Percentiles rank a stretch among this genome's conserved stretches.
Conservation (phyloP, 2,329 filamentous ascomycete genomes). For the Teratosphaeria viscida region DNA sequence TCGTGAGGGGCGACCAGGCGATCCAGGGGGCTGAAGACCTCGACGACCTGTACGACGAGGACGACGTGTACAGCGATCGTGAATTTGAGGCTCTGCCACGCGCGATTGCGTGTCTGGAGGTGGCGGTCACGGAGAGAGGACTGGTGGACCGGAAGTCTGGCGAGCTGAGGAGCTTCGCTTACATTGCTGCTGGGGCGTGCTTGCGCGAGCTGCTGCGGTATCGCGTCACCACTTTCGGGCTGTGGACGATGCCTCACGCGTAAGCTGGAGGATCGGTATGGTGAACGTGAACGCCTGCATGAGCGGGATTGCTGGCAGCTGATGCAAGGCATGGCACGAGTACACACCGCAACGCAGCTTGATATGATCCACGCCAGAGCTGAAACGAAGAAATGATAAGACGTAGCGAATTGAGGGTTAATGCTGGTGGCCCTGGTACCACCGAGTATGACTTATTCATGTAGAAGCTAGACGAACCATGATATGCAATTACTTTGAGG, state of each 20-base stretch:
- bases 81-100: slow-evolving; percentile 36
- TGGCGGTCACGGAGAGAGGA: slow-evolving; percentile 29
- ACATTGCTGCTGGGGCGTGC: slow-evolving; percentile 41
- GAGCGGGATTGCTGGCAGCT: background rate
- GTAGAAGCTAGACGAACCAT: background rate
- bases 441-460: background rate
- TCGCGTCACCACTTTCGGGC: slow-evolving; percentile 5
- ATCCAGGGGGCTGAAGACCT: slow-evolving; percentile 13
- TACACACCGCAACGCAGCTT: background rate
- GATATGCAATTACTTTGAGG: background rate
- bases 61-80: slow-evolving; percentile 9
- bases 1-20: slow-evolving; percentile 31
- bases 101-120: slow-evolving; percentile 40
- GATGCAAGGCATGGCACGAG: background rate
- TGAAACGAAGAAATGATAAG: background rate
- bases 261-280: background rate
- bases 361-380: background rate
- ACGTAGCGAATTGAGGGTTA: background rate
- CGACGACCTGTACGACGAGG: slow-evolving; percentile 14
- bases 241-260: background rate
- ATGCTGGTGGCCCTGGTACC: background rate
- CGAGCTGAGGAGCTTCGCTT: slow-evolving; percentile 41
- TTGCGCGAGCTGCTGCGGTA: slow-evolving; percentile 40
- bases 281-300: background rate
- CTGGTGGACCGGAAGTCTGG: slow-evolving; percentile 23